These are phyloP conservation scores for Alternaria rosae DNA, from an alignment of 2,329 filamentous ascomycete species.

Conservation along the genomic window DNA sequence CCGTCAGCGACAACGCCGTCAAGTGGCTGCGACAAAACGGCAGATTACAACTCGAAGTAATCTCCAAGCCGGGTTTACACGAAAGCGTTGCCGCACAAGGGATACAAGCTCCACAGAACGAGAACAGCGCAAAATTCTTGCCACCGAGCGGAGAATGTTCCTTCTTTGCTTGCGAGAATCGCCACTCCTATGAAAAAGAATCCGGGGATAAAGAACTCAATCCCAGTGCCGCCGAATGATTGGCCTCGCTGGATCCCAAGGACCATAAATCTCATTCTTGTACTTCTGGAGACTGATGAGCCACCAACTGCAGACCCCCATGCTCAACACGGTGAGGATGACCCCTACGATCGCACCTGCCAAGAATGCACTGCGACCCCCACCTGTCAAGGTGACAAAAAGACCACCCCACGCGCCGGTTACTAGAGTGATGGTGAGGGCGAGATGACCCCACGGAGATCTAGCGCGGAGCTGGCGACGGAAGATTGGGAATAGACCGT, in stretches of 20 bases:
- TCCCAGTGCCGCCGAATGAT: constrained; percentile 75
- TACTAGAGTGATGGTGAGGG: constrained; percentile 78
- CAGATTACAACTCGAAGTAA: constrained; percentile 42
- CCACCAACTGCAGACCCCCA: constrained; percentile 98
- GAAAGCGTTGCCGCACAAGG: constrained; percentile 26
- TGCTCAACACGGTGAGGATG: constrained; percentile 76
- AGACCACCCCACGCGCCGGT: constrained; percentile 81
- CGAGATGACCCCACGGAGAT: constrained; percentile 81
- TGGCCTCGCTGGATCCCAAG: constrained; percentile 95
- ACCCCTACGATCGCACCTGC: constrained; percentile 79
- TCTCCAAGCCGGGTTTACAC: constrained; percentile 28
- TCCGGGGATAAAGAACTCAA: constrained; percentile 36
- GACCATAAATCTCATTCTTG: constrained; percentile 98
- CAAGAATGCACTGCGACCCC: constrained; percentile 65
- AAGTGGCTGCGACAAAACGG: constrained; percentile 39
- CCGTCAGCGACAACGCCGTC: constrained; percentile 33
- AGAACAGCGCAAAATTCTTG: constrained; percentile 31
- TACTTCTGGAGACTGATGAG: constrained; percentile 96
- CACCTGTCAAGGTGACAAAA: constrained; percentile 64
- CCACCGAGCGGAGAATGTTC: constrained; percentile 35
- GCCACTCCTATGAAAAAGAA: constrained; percentile 25
- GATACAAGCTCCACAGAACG: constrained; percentile 19
- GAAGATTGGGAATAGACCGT: constrained; percentile 97
- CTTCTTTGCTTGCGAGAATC: constrained; percentile 40
- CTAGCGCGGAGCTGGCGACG: constrained; percentile 84